These are phyloP conservation scores for Colletotrichum liriopes DNA, from an alignment of 2,329 filamentous ascomycete genomes.

Conservation along the genomic window DNA sequence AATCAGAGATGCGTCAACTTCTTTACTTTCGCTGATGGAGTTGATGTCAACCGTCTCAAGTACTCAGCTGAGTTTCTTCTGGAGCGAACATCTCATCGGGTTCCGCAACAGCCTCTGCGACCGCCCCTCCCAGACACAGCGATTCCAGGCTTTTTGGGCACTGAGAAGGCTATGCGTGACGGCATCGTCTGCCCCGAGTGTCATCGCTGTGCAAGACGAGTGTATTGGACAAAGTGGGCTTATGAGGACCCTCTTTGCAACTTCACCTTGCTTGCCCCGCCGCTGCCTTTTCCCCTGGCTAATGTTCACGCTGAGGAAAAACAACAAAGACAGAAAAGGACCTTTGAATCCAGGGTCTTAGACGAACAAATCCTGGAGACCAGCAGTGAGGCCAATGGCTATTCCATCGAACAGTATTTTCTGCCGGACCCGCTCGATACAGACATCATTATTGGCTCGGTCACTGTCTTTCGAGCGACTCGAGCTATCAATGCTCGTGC, in stretches of 20 bases:
- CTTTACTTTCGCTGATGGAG: slow-evolving; percentile 56
- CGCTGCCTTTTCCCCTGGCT: slow-evolving; percentile 45
- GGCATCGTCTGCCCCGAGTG: slow-evolving; percentile 80
- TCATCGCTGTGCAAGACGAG: slow-evolving; percentile 72
- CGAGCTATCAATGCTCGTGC: slow-evolving; percentile 63
- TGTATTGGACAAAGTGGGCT: slow-evolving; percentile 74
- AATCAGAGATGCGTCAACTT: slow-evolving; percentile 63
- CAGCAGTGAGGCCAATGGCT: slow-evolving; percentile 9
- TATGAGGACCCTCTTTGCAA: slow-evolving; percentile 69
- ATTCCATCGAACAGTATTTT: slow-evolving; percentile 48
- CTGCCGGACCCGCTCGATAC: slow-evolving; percentile 60
- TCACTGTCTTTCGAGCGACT: slow-evolving; percentile 72
- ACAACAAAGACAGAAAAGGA: slow-evolving; percentile 5
- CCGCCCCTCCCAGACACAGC: slow-evolving; percentile 56
- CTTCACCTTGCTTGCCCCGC: slow-evolving; percentile 57
- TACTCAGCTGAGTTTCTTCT: slow-evolving; percentile 74
- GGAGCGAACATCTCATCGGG: slow-evolving; percentile 62
- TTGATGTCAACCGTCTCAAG: slow-evolving; percentile 52
- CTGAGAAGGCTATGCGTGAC: slow-evolving; percentile 67
- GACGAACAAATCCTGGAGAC: slow-evolving; percentile 43
- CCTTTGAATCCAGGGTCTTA: slow-evolving; percentile 1
- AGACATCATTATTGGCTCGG: slow-evolving; percentile 60
- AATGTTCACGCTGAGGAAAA: slow-evolving; percentile 43
- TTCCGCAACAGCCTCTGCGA: slow-evolving; percentile 54
- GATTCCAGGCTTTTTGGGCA: slow-evolving; percentile 55